phyloP scores from a whole-genome alignment of 257 asterid species.

The Thymus quinquecostatus region DNA sequence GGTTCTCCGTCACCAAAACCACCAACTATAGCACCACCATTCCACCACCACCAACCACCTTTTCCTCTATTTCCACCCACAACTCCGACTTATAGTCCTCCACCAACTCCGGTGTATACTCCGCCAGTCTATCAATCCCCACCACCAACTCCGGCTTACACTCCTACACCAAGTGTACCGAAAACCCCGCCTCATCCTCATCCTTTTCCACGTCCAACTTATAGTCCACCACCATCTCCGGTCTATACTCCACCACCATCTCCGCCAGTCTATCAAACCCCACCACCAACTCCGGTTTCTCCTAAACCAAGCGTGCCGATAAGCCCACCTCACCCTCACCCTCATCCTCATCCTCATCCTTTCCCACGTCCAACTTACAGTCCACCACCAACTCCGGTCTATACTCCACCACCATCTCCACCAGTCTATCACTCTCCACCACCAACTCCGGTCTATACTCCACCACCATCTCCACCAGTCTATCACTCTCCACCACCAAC shows the following conservation, averaged over 20 bases:
- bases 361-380: neutral
- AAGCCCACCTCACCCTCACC: neutral
- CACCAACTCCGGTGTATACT: neutral
- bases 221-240: neutral
- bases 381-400: neutral
- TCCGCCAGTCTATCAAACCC: no score
- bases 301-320: neutral
- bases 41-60: neutral
- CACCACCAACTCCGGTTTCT: neutral
- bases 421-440: slow-evolving; percentile 2
- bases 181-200: no score
- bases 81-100: neutral
- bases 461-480: neutral
- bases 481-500: neutral
- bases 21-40: neutral
- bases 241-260: neutral
- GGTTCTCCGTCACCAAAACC: neutral
- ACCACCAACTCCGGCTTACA: neutral
- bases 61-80: neutral
- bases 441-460: neutral
- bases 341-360: no score
- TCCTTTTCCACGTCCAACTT: no score
- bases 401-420: neutral
- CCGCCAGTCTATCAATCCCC: neutral
- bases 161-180: no score